Base-by-base conservation (phyloP, 352 stramenopile species). In the Phytophthora citricola region DNA sequence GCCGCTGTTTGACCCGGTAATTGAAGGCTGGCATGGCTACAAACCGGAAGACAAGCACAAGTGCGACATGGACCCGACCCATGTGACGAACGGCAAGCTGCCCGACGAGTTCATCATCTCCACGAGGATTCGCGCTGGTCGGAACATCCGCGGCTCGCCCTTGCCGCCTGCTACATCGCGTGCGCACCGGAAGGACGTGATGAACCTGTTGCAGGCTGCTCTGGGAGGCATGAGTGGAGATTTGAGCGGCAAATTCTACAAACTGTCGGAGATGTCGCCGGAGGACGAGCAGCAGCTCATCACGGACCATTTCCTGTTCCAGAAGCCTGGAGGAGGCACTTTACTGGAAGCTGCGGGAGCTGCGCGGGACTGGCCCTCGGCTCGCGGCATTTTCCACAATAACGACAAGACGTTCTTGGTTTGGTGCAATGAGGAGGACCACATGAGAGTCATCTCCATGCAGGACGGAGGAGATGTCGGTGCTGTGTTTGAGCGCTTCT, bases 311-410 rank as follows among this genome's bases (percentile, higher is more conserved):
- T 92, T 98, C 50, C 72, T 97, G 14, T 97, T 97, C 69, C 83
- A 97, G 57, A 96, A 97, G 73, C 92, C 92, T 0, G 89, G 92
- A 14, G 85, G 89, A 1, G 81, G 77, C 43, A 90, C 83, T 14
- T 65, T 93, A 22, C 67, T 90, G 27, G 83, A 81, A 39, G 85
- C 85, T 40, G 84, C 91, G 7, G 90, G 90, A 1, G 86, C 91
- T 10, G 89, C 87, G 1, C 71, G 88, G 26, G 87, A 95, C 71
- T 98, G 91, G 92, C 92, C 92, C 3, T 79, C 95, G 64, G 90
- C 76, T n/a, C 76, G 92, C 59, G 91, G 87, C 31, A 91, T 97
- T 51, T 97, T 96, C 69, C 80, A 94, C 55, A 95, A 97, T 73
- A 81, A 94, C 55, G 80, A 83, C 50, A 91, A 93, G 58, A 89